Evolutionary conservation across 2,329 filamentous ascomycete species (phyloP), one percentile per base, ranked within the genome.

Genomic region (Alternaria panax): DNA sequence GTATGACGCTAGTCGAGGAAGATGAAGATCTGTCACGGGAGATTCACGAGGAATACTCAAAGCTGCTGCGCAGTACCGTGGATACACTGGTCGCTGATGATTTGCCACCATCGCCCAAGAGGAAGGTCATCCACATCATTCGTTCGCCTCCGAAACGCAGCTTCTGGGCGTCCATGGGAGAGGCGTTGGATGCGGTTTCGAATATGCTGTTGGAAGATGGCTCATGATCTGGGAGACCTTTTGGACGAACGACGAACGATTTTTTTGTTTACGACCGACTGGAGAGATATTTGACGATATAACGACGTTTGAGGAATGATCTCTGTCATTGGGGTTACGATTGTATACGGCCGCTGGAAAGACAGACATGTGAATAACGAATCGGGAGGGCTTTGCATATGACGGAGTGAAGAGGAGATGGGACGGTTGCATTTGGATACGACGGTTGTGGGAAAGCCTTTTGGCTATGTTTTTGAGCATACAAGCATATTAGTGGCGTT

Each of bases 141-240:
- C 63, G 65, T 28, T 53, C 58, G 32, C 64, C 67, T 7, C 43
- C 32, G 7, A n/a, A 40, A 45, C 50, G 60, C 2, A 64, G 64
- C 50, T 70, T 73, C 47, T 73, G 70, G 70, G 42, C 57, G 14
- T 64, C 66, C 0, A 51, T 73, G 42, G 66, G 60, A 5, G 65
- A 69, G 18, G 69, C 70, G 0, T 43, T 73, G 16, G 70, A 73
- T 38, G 51, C 55, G 2, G 60, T 71, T 55, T 63, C 68, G 9
- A 55, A 57, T 4, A 7, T 66, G 27, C 24, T 66, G 7, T 20
- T 34, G 11, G 63, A 63, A 16, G 43, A 64, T 20, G 36, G 36
- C 16, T 38, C 36, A 4, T 65, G 40, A 62, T 28, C 25, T 45
- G 16, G 27, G 30, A 18, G 18, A 28, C 30, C 14, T 24, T n/a